Evolutionary conservation across 2,329 filamentous ascomycete genomes (phyloP).

Genomic region (Elsinoe perseae): DNA sequence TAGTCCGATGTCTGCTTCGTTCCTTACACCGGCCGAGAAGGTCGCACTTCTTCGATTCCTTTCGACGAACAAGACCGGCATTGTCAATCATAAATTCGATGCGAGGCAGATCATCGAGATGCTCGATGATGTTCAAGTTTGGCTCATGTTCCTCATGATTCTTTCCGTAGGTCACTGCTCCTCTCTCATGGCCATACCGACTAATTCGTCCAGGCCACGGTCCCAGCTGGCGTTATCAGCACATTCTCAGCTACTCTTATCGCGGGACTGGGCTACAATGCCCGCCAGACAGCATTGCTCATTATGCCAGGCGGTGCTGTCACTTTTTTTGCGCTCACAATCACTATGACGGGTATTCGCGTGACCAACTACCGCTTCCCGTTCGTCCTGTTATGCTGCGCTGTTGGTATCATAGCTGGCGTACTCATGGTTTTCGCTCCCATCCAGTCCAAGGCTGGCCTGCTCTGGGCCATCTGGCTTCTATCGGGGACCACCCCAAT

Average conservation of each 20-base stretch:
- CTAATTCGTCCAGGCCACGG: constrained; percentile 20
- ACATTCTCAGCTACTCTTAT: constrained; percentile 50
- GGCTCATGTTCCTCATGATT: constrained; percentile 21
- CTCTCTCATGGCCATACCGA: background rate
- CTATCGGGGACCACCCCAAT: constrained; percentile 27
- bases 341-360: constrained; percentile 19
- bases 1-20: constrained; percentile 60
- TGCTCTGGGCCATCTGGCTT: constrained; percentile 28
- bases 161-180: background rate
- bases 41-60: constrained; percentile 38
- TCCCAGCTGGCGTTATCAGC: constrained; percentile 41
- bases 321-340: constrained; percentile 45
- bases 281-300: constrained; percentile 43
- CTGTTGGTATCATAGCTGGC: constrained; percentile 42
- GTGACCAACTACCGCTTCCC: constrained; percentile 39
- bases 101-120: constrained; percentile 47
- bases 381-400: constrained; percentile 43
- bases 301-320: constrained; percentile 49
- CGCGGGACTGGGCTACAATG: constrained; percentile 38
- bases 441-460: background rate
- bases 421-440: constrained; percentile 45
- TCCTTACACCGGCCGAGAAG: constrained; percentile 49
- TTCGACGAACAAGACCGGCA: constrained; percentile 34
- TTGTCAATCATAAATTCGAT: constrained; percentile 39
- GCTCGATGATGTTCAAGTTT: constrained; percentile 52